These are phyloP conservation scores for Tetrastigma voinierianum DNA, from an alignment of 164 flowering plant genomes.

Conservation along the genomic window DNA sequence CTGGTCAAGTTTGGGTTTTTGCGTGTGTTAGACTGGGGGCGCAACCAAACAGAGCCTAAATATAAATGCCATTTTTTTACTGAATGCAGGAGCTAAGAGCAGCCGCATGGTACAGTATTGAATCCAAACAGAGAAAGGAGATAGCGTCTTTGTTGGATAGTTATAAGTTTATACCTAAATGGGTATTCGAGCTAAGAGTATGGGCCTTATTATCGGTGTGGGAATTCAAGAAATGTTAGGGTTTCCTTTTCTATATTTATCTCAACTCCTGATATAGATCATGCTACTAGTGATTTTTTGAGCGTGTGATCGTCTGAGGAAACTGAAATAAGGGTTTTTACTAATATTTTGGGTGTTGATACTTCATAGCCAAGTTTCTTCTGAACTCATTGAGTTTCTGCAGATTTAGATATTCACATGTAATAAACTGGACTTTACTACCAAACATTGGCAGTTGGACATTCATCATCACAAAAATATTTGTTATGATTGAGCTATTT, in stretches of 20 bases:
- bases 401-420: no score
- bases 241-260: background rate
- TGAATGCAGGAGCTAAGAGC: constrained; percentile 58
- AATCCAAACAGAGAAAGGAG: constrained; percentile 79
- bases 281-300: background rate
- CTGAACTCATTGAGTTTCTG: background rate
- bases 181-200: constrained; percentile 81
- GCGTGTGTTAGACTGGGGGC: no score
- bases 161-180: constrained; percentile 58
- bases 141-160: constrained; percentile 40
- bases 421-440: no score
- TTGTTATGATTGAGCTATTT: background rate
- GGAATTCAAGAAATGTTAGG: background rate
- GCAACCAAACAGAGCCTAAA: no score
- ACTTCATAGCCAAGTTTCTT: background rate
- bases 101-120: constrained; percentile 47
- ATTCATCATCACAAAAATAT: background rate
- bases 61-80: no score
- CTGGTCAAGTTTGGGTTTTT: no score
- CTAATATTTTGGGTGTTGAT: background rate
- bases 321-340: background rate
- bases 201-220: background rate
- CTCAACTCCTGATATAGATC: background rate
- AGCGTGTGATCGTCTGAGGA: background rate
- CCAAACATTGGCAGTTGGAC: background rate